Base-by-base conservation (phyloP, 495 filamentous ascomycete species). In the Barbatosphaeria neglecta region DNA sequence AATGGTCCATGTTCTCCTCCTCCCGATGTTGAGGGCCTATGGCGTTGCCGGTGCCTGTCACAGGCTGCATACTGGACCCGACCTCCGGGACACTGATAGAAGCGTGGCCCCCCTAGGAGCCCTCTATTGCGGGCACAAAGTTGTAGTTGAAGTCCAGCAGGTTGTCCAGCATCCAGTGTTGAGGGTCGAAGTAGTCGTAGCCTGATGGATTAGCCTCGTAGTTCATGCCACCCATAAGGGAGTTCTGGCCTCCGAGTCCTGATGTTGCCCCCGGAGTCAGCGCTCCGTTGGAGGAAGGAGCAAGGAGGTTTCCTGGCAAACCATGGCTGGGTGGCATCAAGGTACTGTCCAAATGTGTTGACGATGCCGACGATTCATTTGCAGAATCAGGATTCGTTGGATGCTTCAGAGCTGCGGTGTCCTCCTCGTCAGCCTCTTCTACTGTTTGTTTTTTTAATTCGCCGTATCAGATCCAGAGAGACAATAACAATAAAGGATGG, bases 101-200 rank as follows among this genome's bases (percentile, higher is more conserved):
- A n/a, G n/a, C n/a, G n/a, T n/a, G 19, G 27, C 39, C 41, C 28
- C 51, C 46, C 58, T 70, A 72, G 50, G 64, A 56, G 50, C 66
- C 67, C 50, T 74, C 70, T 40, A 74, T 58, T 0, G 70, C 63
- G 41, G 61, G 66, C 33, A 61, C 65, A 55, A 69, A 78, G 3
- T 66, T 68, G 60, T 84, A 87, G 44, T 86, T 86, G 56, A 92
- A 80, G 60, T 90, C 86, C 46, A 88, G 74, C 43, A 89, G 65
- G 18, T 84, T 84, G 56, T 95, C 88, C 41, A 95, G 70, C 69
- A 90, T 82, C 88, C 89, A 94, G 60, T 87, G 85, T 56, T 94
- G 67, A 1, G 88, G 85, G 66, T 95, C 89, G 58, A 88, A 93
- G 37, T 89, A 81, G 55, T 90, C 86, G 62, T 86, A 87, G 46